Percentiles rank a stretch among this genome's conserved stretches.
phyloP scores from a whole-genome alignment of 805 yeast genomes.

The Saccharomycopsis amapae region DNA sequence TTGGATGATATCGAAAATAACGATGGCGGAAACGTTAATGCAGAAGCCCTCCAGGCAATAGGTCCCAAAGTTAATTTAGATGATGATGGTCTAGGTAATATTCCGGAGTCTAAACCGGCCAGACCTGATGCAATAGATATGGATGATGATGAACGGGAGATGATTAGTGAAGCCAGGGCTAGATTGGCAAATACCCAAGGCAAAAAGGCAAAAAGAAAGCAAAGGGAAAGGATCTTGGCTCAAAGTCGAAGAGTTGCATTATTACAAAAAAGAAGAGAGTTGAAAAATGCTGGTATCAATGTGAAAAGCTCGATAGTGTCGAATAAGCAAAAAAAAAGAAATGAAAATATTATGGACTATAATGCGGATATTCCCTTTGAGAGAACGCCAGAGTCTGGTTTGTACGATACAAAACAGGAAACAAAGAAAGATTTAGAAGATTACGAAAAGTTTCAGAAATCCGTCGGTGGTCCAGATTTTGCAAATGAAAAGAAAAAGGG shows the following conservation, averaged over 20 bases:
- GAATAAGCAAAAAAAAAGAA: conserved; percentile 42
- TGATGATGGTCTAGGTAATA: conserved; percentile 56
- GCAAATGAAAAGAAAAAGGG: conserved; percentile 46
- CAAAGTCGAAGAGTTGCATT: conserved; percentile 72
- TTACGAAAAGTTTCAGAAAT: conserved; percentile 35
- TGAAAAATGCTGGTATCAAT: conserved; percentile 71
- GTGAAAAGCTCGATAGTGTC: conserved; percentile 27
- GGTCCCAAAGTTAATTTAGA: conserved; percentile 16
- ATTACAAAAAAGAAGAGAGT: conserved; percentile 71
- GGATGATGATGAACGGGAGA: conserved; percentile 85
- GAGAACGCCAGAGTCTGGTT: conserved; percentile 57
- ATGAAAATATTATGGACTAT: conserved; percentile 66
- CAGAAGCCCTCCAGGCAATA: conserved; percentile 13
- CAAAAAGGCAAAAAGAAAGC: conserved; percentile 86
- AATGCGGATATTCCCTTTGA: conserved; percentile 80
- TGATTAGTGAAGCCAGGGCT: conserved; percentile 92
- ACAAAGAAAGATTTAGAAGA: conserved; percentile 33
- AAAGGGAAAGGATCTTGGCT: conserved; percentile 73
- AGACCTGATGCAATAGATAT: conserved; percentile 71
- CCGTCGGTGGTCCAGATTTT: conserved; percentile 39
- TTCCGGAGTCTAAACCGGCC: conserved; percentile 75
- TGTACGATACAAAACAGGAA: conserved; percentile 65
- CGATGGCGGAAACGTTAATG: conserved; percentile 18
- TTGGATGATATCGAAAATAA: conserved; percentile 44
- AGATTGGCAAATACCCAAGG: conserved; percentile 90